These are phyloP conservation scores for Lentinus brumalis DNA, from an alignment of 768 basidiomycete species.

Conservation along the genomic window DNA sequence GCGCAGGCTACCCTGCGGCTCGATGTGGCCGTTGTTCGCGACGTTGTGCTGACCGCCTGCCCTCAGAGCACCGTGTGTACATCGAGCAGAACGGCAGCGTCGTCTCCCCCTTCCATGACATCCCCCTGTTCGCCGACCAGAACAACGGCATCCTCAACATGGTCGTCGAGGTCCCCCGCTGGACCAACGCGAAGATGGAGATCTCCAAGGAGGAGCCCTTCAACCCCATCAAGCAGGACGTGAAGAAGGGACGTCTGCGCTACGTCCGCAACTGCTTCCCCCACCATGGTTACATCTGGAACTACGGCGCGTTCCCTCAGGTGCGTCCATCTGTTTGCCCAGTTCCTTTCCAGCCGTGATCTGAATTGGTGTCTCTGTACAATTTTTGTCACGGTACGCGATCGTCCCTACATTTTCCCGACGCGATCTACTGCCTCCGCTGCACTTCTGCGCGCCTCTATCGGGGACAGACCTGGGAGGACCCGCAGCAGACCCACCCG, in stretches of 20 bases:
- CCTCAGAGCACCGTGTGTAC: constrained; percentile 91
- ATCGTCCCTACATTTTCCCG: background rate
- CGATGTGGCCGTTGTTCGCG: background rate
- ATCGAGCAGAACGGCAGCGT: constrained; percentile 88
- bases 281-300: constrained; percentile 99
- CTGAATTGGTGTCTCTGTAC: background rate
- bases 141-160: constrained; percentile 97
- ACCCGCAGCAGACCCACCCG: constrained; percentile 80
- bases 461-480: constrained; percentile 89
- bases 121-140: constrained; percentile 97
- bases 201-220: constrained; percentile 98
- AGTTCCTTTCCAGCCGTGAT: background rate
- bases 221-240: constrained; percentile 99
- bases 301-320: constrained; percentile 99
- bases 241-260: constrained; percentile 94
- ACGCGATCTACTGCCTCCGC: background rate
- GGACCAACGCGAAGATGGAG: constrained; percentile 99
- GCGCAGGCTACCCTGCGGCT: constrained; percentile 10
- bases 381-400: background rate
- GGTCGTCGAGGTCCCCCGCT: constrained; percentile 97
- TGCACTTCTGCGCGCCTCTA: background rate
- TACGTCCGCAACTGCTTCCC: constrained; percentile 99
- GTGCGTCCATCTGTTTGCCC: constrained; percentile 40
- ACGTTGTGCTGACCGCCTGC: background rate
- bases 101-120: constrained; percentile 91